Conservation (phyloP, 306 rosid species). For the Cotoneaster glaucophyllus region DNA sequence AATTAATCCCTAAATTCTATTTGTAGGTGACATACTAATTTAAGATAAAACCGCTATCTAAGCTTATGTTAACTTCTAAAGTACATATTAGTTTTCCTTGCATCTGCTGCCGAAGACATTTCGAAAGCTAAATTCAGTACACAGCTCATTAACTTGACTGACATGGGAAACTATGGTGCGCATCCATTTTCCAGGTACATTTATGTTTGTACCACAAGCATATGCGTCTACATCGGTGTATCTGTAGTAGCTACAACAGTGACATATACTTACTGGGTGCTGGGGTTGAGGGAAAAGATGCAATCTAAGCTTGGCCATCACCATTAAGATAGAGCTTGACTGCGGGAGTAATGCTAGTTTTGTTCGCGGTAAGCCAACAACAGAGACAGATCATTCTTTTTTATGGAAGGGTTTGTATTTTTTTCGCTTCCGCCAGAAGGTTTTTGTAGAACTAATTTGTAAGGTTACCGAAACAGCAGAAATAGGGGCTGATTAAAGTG, state of each 20-base stretch:
- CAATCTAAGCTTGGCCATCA: conserved; percentile 1
- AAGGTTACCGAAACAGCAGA: not conserved
- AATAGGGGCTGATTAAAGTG: not conserved
- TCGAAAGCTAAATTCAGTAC: not conserved
- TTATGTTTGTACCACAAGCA: conserved; percentile 63
- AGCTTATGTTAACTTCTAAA: not conserved
- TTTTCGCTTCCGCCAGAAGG: not conserved
- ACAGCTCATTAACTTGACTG: not conserved
- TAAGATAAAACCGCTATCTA: not conserved
- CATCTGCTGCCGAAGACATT: not conserved
- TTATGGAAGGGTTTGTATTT: not conserved
- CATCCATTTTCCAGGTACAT: conserved; percentile 53
- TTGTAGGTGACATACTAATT: too few species aligned
- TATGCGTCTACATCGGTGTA: conserved; percentile 59
- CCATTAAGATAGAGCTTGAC: conserved; percentile 15
- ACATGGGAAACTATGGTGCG: conserved; percentile 6
- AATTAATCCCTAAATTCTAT: not conserved
- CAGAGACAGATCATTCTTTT: not conserved
- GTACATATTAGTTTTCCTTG: not conserved
- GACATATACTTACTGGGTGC: conserved; percentile 47
- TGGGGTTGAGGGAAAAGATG: conserved; percentile 34
- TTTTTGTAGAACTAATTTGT: not conserved
- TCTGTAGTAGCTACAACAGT: conserved; percentile 53
- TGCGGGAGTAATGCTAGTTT: conserved; percentile 14
- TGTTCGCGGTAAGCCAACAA: not conserved